A percentile compares a stretch with the other conserved stretches of the same genome.
Conservation (phyloP, 2,329 filamentous ascomycete genomes). For the Stachybotrys elegans region DNA sequence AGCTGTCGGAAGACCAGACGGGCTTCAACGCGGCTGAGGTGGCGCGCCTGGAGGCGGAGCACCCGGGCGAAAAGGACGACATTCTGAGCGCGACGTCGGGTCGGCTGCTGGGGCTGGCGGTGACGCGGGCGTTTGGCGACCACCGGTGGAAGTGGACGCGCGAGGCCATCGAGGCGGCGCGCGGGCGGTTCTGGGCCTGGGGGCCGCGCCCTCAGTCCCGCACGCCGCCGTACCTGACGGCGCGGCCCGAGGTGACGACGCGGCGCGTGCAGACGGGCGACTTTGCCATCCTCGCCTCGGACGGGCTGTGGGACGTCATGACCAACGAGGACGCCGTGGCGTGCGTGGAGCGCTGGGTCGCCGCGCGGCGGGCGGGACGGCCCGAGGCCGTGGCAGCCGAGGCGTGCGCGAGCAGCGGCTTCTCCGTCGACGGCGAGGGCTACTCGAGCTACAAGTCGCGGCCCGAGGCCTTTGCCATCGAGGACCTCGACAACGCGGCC, state of each 20-base stretch:
- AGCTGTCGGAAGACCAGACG: conserved; percentile 61
- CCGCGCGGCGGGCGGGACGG: conserved; percentile 17
- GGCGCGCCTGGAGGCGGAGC: conserved; percentile 46
- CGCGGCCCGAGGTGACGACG: conserved; percentile 59
- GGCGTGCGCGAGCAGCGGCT: conserved; percentile 1
- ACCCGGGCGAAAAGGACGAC: conserved; percentile 57
- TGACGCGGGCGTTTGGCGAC: conserved; percentile 66
- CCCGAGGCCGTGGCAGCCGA: conserved; percentile 16
- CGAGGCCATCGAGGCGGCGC: conserved; percentile 27
- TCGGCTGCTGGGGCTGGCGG: conserved; percentile 54
- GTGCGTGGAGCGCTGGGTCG: conserved; percentile 51
- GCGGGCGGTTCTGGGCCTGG: conserved; percentile 45
- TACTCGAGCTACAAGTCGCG: conserved; percentile 20
- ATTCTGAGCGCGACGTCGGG: conserved; percentile 44
- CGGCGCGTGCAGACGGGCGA: conserved; percentile 41
- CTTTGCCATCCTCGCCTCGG: conserved; percentile 62
- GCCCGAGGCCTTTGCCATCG: conserved; percentile 61
- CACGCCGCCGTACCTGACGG: conserved; percentile 64
- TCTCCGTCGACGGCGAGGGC: conserved; percentile 9
- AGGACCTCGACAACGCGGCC: conserved; percentile 70
- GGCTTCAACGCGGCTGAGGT: conserved; percentile 57
- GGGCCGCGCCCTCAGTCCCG: conserved; percentile 35
- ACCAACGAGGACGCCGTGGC: conserved; percentile 52
- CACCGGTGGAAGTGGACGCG: conserved; percentile 62
- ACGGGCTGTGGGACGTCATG: conserved; percentile 62